Base-by-base conservation (phyloP, 192 early-diverging fungal genomes). In the Thamnidium elegans region DNA sequence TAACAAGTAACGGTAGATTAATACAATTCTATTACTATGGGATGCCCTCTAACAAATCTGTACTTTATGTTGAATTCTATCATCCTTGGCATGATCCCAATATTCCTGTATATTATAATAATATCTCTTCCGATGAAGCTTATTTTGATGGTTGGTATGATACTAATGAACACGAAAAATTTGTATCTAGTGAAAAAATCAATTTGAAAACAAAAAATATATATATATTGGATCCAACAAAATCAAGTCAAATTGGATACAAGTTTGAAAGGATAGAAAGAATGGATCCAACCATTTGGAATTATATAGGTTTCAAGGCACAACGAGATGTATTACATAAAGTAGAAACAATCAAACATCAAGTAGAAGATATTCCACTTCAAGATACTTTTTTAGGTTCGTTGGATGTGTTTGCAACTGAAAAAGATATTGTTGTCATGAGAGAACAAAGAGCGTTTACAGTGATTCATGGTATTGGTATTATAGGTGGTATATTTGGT, bases 21-120 rank as follows among this genome's bases (percentile, higher is more conserved):
- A n/a, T 65, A 10, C 42, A 65, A 21, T 65, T 65, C 54, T 65
- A 65, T 42, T 65, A 65, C 36, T 65, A 65, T 46, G 63, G 63
- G 17, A 19, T 54, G 14, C 50, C 51, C n/a, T 54, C 63, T 10
- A 65, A 65, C 15, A 20, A 54, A 2, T 65, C 63, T 15, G 32
- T 36, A 11, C 52, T 65, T 21, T 51, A 65, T 23, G 20, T 65
- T 14, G 63, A 54, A n/a, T 65, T 65, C 14, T 65, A 65, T 36
- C 48, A 52, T 26, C 48, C 21, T 26, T 39, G 43, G 2, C 63
- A 65, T 23, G 53, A 65, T 15, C 63, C 63, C 13, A 65, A 65
- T n/a, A 31, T 65, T 14, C 63, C 63, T 36, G 51, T 55, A n/a
- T 65, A 65, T n/a, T n/a, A n/a, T n/a, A n/a, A n/a, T 53, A 17